Conservation (phyloP, 257 asterid genomes). For the Agastache rugosa region DNA sequence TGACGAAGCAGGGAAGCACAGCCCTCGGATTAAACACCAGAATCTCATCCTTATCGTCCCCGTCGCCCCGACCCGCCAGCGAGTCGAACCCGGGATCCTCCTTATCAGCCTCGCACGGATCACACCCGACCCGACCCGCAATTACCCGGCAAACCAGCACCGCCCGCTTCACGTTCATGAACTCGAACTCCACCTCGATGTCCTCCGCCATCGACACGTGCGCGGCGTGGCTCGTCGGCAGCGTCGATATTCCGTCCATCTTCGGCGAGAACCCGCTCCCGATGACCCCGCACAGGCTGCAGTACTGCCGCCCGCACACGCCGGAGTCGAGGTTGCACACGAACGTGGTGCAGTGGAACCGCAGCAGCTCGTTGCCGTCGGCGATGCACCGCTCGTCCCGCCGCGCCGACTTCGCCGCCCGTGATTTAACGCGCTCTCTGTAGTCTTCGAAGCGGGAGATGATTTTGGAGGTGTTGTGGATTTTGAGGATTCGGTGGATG, state of each 20-base stretch:
- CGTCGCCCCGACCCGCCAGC: slow-evolving; percentile 53
- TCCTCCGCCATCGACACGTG: slow-evolving; percentile 73
- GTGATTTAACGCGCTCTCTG: slow-evolving; percentile 60
- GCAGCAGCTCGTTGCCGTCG: slow-evolving; percentile 93
- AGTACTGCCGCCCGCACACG: slow-evolving; percentile 58
- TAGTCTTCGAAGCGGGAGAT: slow-evolving; percentile 84
- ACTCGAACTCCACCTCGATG: slow-evolving; percentile 74
- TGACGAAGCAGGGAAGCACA: slow-evolving; percentile 90
- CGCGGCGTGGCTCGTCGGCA: slow-evolving; percentile 72
- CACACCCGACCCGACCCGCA: slow-evolving; percentile 80
- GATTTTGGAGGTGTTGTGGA: slow-evolving; percentile 43
- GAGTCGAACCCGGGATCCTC: slow-evolving; percentile 77
- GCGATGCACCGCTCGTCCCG: slow-evolving; percentile 75
- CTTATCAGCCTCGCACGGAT: slow-evolving; percentile 48
- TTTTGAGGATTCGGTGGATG: slow-evolving; percentile 76
- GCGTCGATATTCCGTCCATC: slow-evolving; percentile 77
- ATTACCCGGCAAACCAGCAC: slow-evolving; percentile 79
- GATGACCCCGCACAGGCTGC: slow-evolving; percentile 71
- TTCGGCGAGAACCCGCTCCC: slow-evolving; percentile 72
- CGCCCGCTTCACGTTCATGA: slow-evolving; percentile 78
- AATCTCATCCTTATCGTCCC: slow-evolving; percentile 60
- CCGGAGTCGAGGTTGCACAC: slow-evolving; percentile 54
- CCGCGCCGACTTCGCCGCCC: slow-evolving; percentile 16
- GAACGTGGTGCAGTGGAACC: slow-evolving; percentile 58
- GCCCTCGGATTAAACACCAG: slow-evolving; percentile 85